Conservation (phyloP, 495 filamentous ascomycete genomes). For the Xylaria acuta region DNA sequence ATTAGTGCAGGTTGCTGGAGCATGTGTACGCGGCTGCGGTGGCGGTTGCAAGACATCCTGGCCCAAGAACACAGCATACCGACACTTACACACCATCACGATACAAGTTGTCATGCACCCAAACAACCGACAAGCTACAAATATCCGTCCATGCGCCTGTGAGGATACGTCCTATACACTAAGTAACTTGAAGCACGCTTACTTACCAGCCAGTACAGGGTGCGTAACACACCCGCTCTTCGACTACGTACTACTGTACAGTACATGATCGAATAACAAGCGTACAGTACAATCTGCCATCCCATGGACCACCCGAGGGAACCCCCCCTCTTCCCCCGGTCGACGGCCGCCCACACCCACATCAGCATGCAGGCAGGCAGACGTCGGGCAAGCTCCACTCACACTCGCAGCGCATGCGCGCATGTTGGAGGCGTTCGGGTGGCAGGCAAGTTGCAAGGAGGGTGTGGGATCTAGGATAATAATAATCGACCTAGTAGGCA, state of each 20-base stretch:
- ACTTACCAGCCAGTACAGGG: background rate
- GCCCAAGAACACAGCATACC: background rate
- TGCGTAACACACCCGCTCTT: slow-evolving; percentile 10
- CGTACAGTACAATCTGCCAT: slow-evolving; percentile 2
- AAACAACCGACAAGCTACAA: slow-evolving; percentile 2
- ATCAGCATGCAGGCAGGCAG: slow-evolving; percentile 29
- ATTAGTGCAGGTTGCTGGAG: background rate
- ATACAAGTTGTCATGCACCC: background rate
- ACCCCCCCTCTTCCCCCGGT: background rate
- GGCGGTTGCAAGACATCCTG: background rate
- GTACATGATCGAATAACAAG: slow-evolving; percentile 16
- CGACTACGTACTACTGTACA: background rate
- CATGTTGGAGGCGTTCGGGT: slow-evolving; percentile 29
- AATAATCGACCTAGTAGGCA: slow-evolving; percentile 5
- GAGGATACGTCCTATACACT: background rate
- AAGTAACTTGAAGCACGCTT: slow-evolving; percentile 1
- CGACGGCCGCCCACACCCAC: slow-evolving; percentile 21
- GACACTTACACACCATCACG: background rate
- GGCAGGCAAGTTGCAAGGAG: slow-evolving; percentile 10
- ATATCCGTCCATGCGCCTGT: background rate
- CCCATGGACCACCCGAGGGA: background rate
- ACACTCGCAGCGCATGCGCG: slow-evolving; percentile 35
- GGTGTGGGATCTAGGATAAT: slow-evolving; percentile 20
- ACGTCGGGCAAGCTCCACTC: slow-evolving; percentile 38
- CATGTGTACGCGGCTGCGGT: background rate